Conservation (phyloP, 345 rosid species). For the Mangifera indica region DNA sequence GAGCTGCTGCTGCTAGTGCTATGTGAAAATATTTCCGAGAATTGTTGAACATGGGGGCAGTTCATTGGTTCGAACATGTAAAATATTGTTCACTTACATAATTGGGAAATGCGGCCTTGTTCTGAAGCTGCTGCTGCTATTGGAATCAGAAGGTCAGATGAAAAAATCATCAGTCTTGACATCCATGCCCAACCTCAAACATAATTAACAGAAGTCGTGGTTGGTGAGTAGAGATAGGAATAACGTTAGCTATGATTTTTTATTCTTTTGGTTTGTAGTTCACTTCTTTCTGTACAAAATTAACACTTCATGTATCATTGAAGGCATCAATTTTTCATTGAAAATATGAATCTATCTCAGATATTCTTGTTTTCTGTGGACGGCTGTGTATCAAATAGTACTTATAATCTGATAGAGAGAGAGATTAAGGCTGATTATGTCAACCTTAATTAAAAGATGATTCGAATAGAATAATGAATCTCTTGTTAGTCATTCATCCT, state of each 20-base stretch:
- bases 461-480: no score
- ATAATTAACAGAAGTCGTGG: background rate
- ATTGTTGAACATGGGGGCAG: background rate
- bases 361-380: background rate
- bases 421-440: no score
- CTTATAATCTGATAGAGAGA: no score
- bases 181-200: background rate
- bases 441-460: no score
- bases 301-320: background rate
- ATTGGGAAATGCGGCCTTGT: background rate
- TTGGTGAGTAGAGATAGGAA: background rate
- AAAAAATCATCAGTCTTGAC: background rate
- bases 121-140: background rate
- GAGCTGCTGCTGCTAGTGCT: no score
- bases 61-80: background rate
- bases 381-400: background rate
- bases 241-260: background rate
- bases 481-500: no score
- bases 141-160: background rate
- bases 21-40: slow-evolving; percentile 5
- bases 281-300: slow-evolving; percentile 1
- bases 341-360: background rate
- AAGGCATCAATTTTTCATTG: background rate
- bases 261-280: background rate
- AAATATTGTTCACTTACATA: background rate